phyloP scores from a whole-genome alignment of 1,284 basidiomycete species.

The Caloboletus firmus region DNA sequence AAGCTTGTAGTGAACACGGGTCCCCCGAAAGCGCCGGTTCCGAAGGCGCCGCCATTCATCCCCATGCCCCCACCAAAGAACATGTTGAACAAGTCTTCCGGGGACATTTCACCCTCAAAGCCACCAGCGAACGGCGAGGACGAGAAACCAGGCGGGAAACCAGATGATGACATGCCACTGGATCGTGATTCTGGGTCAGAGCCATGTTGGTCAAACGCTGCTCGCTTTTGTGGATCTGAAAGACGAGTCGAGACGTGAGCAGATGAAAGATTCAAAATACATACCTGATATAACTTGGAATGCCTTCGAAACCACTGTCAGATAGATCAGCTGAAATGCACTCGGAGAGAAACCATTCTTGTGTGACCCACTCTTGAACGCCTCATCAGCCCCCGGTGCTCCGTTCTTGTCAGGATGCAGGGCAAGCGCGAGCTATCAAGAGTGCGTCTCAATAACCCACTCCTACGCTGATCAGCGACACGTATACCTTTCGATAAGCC shows the following conservation, averaged over 20 bases:
- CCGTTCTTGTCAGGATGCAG: constrained; percentile 98
- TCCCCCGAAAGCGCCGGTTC: constrained; percentile 44
- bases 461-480: not conserved
- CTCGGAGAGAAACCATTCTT: not conserved
- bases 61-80: constrained; percentile 77
- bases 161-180: constrained; percentile 66
- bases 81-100: constrained; percentile 98
- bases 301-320: constrained; percentile 93
- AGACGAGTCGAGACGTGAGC: constrained; percentile 6
- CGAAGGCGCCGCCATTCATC: constrained; percentile 47
- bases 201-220: constrained; percentile 84
- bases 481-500: constrained; percentile 91
- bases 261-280: constrained; percentile 54
- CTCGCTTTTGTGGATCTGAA: constrained; percentile 85
- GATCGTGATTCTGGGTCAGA: constrained; percentile 84
- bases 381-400: constrained; percentile 97
- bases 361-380: constrained; percentile 85
- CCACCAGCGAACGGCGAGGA: constrained; percentile 51
- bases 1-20: constrained; percentile 74
- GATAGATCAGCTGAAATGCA: constrained; percentile 10
- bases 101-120: constrained; percentile 86
- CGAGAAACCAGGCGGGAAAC: constrained; percentile 52
- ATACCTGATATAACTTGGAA: constrained; percentile 89
- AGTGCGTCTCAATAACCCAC: constrained; percentile 17
- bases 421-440: constrained; percentile 78